phyloP scores from a whole-genome alignment of 257 asterid genomes.

The Solanum pennellii region DNA sequence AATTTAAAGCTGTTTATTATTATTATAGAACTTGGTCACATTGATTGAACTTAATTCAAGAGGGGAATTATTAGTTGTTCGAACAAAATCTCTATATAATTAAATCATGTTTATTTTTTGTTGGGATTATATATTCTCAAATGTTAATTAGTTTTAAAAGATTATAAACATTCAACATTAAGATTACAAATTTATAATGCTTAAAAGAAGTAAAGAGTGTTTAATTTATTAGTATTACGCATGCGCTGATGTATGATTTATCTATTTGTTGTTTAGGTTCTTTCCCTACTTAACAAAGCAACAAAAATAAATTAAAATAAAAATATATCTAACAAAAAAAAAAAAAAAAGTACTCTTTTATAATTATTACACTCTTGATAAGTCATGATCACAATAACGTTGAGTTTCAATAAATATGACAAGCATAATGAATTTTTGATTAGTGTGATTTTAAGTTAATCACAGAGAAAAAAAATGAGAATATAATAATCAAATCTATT shows the following conservation, averaged over 20 bases:
- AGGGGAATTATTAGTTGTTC: neutral
- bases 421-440: neutral
- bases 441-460: neutral
- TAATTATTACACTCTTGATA: neutral
- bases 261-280: neutral
- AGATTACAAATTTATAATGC: neutral
- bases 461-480: neutral
- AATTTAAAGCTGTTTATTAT: neutral
- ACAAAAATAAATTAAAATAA: neutral
- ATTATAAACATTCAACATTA: neutral
- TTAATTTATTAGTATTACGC: neutral
- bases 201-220: neutral
- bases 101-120: neutral
- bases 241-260: neutral
- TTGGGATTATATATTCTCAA: neutral
- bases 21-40: no score
- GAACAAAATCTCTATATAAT: neutral
- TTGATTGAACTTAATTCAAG: neutral
- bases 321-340: neutral
- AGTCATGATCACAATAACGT: neutral
- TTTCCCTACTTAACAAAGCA: neutral
- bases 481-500: no score
- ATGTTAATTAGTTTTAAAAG: neutral
- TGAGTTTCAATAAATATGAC: neutral
- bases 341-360: neutral